Evolutionary conservation across 73 alveolate genomes (phyloP).

Genomic region (Effrenium voratum): DNA sequence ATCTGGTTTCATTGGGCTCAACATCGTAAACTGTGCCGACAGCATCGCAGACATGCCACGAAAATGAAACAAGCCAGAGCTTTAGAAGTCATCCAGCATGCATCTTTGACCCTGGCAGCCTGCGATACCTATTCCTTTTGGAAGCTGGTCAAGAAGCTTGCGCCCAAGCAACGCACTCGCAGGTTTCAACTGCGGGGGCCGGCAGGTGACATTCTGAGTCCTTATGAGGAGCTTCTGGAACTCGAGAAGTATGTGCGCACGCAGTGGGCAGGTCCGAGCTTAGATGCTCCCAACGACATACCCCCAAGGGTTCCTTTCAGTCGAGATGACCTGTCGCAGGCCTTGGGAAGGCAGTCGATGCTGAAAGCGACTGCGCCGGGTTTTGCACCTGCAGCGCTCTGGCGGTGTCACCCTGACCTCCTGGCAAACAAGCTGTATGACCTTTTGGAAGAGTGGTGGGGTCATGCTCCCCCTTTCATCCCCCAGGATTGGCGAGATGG

Average conservation of each 20-base stretch:
- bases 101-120: no score
- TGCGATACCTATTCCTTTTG: not conserved
- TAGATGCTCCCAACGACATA: not conserved
- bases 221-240: not conserved
- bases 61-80: no score
- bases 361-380: not conserved
- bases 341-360: not conserved
- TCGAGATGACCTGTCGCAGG: not conserved
- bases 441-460: not conserved
- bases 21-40: no score
- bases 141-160: not conserved
- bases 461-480: not conserved
- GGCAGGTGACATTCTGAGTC: not conserved
- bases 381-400: not conserved
- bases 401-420: not conserved
- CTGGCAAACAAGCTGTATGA: not conserved
- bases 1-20: no score
- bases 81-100: no score
- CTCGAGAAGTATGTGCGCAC: not conserved
- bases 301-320: constrained; percentile 2
- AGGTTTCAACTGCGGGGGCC: not conserved
- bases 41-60: no score
- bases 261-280: not conserved
- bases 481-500: not conserved
- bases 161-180: not conserved